Base-by-base conservation (phyloP, 2,329 filamentous ascomycete genomes). In the Chrysosporium keratinophilum region DNA sequence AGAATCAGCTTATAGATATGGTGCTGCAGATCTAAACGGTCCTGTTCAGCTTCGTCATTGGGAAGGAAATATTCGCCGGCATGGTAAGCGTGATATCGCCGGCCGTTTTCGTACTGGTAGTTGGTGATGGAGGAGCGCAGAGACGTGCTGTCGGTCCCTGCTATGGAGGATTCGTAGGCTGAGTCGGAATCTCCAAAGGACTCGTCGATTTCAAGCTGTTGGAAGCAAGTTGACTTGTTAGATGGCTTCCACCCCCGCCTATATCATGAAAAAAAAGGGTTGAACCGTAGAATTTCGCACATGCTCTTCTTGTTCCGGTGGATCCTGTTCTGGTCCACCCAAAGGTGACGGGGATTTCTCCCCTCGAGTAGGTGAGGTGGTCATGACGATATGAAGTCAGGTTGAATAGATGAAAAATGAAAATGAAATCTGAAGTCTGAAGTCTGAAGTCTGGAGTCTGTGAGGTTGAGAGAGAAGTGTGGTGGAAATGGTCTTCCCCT, bases 21-120 rank as follows among this genome's bases (percentile, higher is more conserved):
- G 63, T 81, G 77, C 59, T 78, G 75, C 58, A 78, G 66, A 57
- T 81, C 76, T 12, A 11, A 79, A 67, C 78, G 75, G 58, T 79
- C 75, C 50, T 78, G 69, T 62, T 81, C 78, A 57, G 70, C 64
- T 57, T 76, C 74, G 61, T 80, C 77, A 63, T 79, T 79, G 49
- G 77, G 77, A 47, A 70, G 74, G 11, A 68, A 56, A 59, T 74
- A 74, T 55, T 67, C 68, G 70, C 71, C 71, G 43, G 68, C 65
- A 34, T 69, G 67, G 60, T 70, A 73, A 57, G 69, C 69, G 57
- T 72, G 69, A 54, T 73, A 73, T 39, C 69, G 67, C 14, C 71
- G 67, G 52, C 71, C 71, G 56, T 73, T 72, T 58, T 72, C 70
- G 53, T 69, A 68, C 20, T 54, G 56, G 43, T 57, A 57, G 37